Evolutionary conservation across 2,329 filamentous ascomycete species (phyloP).

Genomic region (Aspergillus caelatus): DNA sequence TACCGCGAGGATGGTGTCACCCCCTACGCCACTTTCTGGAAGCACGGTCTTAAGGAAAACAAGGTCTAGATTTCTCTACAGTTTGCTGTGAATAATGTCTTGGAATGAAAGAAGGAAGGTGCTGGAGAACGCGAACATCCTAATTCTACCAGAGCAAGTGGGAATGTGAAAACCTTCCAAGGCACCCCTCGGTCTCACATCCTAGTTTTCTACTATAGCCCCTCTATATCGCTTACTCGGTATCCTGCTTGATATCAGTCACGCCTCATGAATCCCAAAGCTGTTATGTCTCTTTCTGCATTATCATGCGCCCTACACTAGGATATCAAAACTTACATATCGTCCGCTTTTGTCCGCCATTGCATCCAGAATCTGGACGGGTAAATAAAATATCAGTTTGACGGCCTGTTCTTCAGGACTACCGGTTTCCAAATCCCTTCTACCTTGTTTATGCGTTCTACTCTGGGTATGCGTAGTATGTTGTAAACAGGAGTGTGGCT

Average conservation of each 20-base stretch:
- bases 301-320: not conserved
- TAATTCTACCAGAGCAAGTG: slow-evolving; percentile 1
- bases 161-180: not conserved
- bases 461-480: not conserved
- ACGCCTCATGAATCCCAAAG: slow-evolving; percentile 42
- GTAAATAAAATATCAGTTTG: not conserved
- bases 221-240: slow-evolving; percentile 28
- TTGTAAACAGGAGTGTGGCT: not conserved
- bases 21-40: slow-evolving; percentile 89
- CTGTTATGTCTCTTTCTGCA: slow-evolving; percentile 21
- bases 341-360: not conserved
- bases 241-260: slow-evolving; percentile 37
- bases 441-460: not conserved
- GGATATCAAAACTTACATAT: not conserved
- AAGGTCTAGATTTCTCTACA: slow-evolving; percentile 73
- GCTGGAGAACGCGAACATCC: slow-evolving; percentile 12
- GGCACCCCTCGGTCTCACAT: not conserved
- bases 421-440: not conserved
- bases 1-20: slow-evolving; percentile 96
- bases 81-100: slow-evolving; percentile 20
- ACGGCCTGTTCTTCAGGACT: not conserved
- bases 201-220: slow-evolving; percentile 19
- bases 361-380: not conserved
- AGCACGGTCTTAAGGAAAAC: slow-evolving; percentile 84
- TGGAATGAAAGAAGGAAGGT: slow-evolving; percentile 24